Base-by-base conservation (phyloP, 1,284 basidiomycete genomes). In the Meira nashicola region DNA sequence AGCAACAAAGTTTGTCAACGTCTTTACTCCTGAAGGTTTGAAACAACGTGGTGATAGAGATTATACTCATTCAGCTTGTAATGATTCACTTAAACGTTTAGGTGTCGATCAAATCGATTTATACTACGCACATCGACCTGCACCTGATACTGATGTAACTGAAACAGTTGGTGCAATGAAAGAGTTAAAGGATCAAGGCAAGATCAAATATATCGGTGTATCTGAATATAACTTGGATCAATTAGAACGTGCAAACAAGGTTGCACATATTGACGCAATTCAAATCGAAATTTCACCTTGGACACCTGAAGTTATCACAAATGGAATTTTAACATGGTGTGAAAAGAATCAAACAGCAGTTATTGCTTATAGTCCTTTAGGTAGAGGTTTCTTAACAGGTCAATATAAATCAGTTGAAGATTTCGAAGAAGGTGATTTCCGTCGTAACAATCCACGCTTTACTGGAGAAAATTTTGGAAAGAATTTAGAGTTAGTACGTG, bases 191-290 rank as follows among this genome's bases (percentile, higher is more conserved):
- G 87, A 89, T 62, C 82, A 82, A 47, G 86, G 86, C 15, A 76
- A 87, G 55, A 84, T 81, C 3, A 87, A 84, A 80, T 87, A 89
- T 78, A 88, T 92, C 64, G 90, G 89, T 58, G 73, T 89, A 62
- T 73, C 63, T 38, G 78, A 79, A 60, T 79, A 78, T 64, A 67
- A 58, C 41, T 57, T 66, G 2, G 67, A 65, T 11, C 66, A 66
- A 47, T 60, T 72, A n/a, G 50, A 65, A 25, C 38, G 44, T 1
- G 62, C 63, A 48, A 59, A 57, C 54, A 43, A 65, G 69, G 73
- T 81, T 51, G 39, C 23, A 23, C 74, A 80, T 51, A 80, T 81
- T 60, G 80, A 80, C 55, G 80, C 80, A 5, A 57, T 80, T 9
- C 79, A 80, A 65, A 79, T 80, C 67, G 80, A 48, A 89, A 67